Percentiles rank a stretch among this genome's conserved stretches.
Conservation (phyloP, 345 rosid species). For the Murraya koenigii region DNA sequence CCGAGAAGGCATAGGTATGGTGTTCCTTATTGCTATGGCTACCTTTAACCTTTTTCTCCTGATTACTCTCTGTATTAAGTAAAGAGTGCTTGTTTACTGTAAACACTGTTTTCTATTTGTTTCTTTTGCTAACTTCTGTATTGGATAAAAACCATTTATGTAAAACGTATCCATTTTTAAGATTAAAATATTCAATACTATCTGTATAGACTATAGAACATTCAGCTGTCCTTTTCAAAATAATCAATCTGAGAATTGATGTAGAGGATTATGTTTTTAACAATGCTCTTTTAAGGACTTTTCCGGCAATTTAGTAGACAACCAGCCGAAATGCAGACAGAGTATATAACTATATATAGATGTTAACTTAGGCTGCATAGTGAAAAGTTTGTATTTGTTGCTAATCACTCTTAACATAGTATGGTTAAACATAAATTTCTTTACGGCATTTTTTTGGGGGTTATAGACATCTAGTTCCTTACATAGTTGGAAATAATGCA, state of each 20-base stretch:
- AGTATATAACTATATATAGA: neutral
- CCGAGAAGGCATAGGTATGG: slow-evolving; percentile 65
- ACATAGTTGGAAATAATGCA: slow-evolving; percentile 24
- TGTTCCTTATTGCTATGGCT: neutral
- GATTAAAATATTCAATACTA: neutral
- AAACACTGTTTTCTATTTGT: neutral
- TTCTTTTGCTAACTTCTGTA: neutral
- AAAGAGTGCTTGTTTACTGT: neutral
- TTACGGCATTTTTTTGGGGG: neutral
- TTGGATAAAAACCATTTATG: neutral
- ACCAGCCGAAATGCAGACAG: neutral
- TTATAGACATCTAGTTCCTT: neutral
- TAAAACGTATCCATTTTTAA: no score
- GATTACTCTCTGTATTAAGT: neutral
- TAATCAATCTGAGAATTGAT: neutral
- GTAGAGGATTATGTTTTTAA: neutral
- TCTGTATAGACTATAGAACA: neutral
- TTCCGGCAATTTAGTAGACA: no score
- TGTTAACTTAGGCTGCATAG: neutral
- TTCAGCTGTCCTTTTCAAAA: neutral
- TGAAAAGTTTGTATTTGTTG: neutral
- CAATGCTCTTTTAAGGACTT: no score
- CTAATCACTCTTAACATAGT: neutral
- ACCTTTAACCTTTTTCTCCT: neutral
- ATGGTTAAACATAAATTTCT: neutral